A percentile compares a stretch with the other conserved stretches of the same genome.
phyloP scores from a whole-genome alignment of 352 stramenopile species.

The Pythium volutum region DNA sequence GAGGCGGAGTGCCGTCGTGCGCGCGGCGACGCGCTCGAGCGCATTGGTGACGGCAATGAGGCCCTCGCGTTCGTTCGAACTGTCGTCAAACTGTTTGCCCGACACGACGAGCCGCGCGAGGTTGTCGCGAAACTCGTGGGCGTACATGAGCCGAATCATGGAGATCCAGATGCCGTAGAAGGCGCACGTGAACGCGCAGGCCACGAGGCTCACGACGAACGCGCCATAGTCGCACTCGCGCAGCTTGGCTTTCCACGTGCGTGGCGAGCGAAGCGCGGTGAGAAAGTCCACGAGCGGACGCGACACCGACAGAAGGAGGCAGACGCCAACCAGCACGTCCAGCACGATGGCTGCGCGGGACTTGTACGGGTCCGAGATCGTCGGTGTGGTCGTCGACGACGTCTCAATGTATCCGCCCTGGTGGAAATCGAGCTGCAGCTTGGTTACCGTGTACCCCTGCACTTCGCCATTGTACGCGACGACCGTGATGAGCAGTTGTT shows the following conservation, averaged over 20 bases:
- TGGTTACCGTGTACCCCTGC: conserved; percentile 29
- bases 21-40: conserved; percentile 24
- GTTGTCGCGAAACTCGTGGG: conserved; percentile 38
- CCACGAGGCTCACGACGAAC: conserved; percentile 1
- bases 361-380: conserved; percentile 31
- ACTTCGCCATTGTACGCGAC: conserved; percentile 40
- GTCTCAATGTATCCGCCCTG: conserved; percentile 26
- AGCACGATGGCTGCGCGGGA: conserved; percentile 12
- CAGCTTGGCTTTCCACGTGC: background rate
- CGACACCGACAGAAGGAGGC: conserved; percentile 14
- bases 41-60: conserved; percentile 27
- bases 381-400: conserved; percentile 20
- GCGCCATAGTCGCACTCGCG: background rate
- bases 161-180: conserved; percentile 38
- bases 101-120: conserved; percentile 35
- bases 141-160: conserved; percentile 40
- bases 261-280: background rate
- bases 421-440: conserved; percentile 29
- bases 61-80: conserved; percentile 30
- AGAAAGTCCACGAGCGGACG: background rate
- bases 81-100: conserved; percentile 32
- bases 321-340: conserved; percentile 29
- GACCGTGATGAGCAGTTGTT: conserved; percentile 32
- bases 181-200: conserved; percentile 2
- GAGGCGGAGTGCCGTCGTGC: conserved; percentile 33